Conservation (phyloP, 2,329 filamentous ascomycete genomes). For the Ophiostoma piceae region DNA sequence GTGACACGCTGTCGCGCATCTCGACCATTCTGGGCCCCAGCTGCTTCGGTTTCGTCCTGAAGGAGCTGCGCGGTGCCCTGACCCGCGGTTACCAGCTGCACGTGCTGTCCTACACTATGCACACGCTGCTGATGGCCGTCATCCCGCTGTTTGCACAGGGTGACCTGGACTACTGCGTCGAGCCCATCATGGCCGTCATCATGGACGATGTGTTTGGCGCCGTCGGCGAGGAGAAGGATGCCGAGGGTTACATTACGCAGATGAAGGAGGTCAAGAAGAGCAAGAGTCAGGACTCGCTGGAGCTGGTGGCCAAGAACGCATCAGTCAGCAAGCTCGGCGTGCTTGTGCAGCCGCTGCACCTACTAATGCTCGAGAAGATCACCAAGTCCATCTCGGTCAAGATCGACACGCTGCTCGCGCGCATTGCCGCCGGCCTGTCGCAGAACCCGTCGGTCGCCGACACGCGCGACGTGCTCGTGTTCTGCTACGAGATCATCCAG, state of each 20-base stretch:
- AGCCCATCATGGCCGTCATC: slow-evolving; percentile 71
- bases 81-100: slow-evolving; percentile 87
- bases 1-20: slow-evolving; percentile 82
- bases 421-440: slow-evolving; percentile 76
- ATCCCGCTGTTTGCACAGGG: slow-evolving; percentile 70
- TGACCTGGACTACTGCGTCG: slow-evolving; percentile 82
- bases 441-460: slow-evolving; percentile 69
- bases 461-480: slow-evolving; percentile 77
- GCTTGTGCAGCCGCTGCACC: slow-evolving; percentile 70
- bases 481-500: slow-evolving; percentile 91
- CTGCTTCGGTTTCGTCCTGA: slow-evolving; percentile 89
- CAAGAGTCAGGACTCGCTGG: slow-evolving; percentile 97
- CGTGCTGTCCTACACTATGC: slow-evolving; percentile 89
- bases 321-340: slow-evolving; percentile 68
- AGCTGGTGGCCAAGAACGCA: slow-evolving; percentile 77
- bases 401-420: slow-evolving; percentile 79
- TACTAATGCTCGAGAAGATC: slow-evolving; percentile 75
- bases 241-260: slow-evolving; percentile 87
- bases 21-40: slow-evolving; percentile 71
- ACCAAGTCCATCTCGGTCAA: slow-evolving; percentile 79
- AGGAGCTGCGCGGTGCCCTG: slow-evolving; percentile 78
- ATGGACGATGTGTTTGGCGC: slow-evolving; percentile 97
- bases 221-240: slow-evolving; percentile 92
- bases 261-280: slow-evolving; percentile 98
- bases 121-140: slow-evolving; percentile 76